Conservation (phyloP, 2,329 filamentous ascomycete genomes). For the Cylindrodendrum hubeiense region DNA sequence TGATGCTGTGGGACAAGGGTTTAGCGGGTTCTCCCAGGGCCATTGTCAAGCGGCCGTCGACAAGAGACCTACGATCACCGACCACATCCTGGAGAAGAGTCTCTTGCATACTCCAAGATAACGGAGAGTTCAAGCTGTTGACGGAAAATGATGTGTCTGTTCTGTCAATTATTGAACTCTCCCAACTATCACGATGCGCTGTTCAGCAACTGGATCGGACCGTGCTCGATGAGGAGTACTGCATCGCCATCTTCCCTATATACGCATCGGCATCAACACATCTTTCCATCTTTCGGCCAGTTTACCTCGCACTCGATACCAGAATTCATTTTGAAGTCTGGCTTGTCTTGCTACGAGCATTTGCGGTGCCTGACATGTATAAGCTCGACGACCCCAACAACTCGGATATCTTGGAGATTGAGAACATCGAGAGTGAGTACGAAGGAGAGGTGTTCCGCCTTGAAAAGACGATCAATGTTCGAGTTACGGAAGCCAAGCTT, state of each 20-base stretch:
- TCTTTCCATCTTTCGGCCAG: slow-evolving; percentile 83
- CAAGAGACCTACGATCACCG: slow-evolving; percentile 65
- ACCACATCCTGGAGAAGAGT: slow-evolving; percentile 84
- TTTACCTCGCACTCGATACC: slow-evolving; percentile 89
- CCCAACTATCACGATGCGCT: slow-evolving; percentile 88
- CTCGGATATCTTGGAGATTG: slow-evolving; percentile 57
- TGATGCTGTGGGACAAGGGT: slow-evolving; percentile 91
- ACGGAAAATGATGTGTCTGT: slow-evolving; percentile 86
- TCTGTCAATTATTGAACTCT: slow-evolving; percentile 86
- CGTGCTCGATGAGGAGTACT: slow-evolving; percentile 92
- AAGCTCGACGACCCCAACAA: slow-evolving; percentile 65
- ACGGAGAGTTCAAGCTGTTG: slow-evolving; percentile 92
- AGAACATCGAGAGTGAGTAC: slow-evolving; percentile 54
- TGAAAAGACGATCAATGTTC: slow-evolving; percentile 70
- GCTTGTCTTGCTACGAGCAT: slow-evolving; percentile 92
- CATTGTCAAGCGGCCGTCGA: slow-evolving; percentile 69
- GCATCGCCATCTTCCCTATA: slow-evolving; percentile 94
- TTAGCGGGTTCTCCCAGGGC: slow-evolving; percentile 65
- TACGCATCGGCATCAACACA: slow-evolving; percentile 82
- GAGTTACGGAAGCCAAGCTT: slow-evolving; percentile 73
- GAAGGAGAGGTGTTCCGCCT: slow-evolving; percentile 68
- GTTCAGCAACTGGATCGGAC: slow-evolving; percentile 92
- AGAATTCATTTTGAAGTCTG: slow-evolving; percentile 96
- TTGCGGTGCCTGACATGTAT: slow-evolving; percentile 92
- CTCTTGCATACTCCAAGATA: slow-evolving; percentile 94